phyloP scores from a whole-genome alignment of 1,284 basidiomycete species.

The Kwoniella shivajii region DNA sequence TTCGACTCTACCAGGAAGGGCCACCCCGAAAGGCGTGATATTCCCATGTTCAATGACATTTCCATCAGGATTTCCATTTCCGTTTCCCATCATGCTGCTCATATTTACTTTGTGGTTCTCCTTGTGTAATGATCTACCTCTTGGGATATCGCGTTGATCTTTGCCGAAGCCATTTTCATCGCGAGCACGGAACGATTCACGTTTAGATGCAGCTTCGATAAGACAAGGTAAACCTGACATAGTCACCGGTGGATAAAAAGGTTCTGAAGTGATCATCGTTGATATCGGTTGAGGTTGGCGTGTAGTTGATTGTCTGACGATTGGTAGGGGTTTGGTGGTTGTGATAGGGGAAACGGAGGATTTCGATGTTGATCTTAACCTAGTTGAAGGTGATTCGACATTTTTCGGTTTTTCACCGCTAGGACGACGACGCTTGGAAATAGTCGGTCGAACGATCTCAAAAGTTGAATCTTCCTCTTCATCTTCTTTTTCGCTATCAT shows the following conservation, averaged over 20 bases:
- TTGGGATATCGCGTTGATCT: too few species aligned
- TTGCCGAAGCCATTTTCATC: too few species aligned
- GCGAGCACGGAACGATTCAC: not conserved
- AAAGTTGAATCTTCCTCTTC: not conserved
- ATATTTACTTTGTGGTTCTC: not conserved
- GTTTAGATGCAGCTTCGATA: not conserved
- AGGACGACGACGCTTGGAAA: not conserved
- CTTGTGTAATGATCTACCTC: not conserved
- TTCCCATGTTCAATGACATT: not conserved
- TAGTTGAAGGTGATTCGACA: too few species aligned
- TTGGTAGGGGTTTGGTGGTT: not conserved
- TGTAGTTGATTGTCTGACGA: not conserved
- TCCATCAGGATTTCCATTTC: not conserved
- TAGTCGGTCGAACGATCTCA: not conserved
- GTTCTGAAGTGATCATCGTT: not conserved
- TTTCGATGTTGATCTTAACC: too few species aligned
- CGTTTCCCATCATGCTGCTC: not conserved
- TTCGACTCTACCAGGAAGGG: constrained; percentile 22
- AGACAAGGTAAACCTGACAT: not conserved
- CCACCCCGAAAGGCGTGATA: constrained; percentile 27
- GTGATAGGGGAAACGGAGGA: too few species aligned
- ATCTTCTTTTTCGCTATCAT: not conserved
- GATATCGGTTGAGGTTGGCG: not conserved
- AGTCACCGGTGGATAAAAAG: not conserved
- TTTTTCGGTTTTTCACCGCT: too few species aligned